Conservation (phyloP, 352 stramenopile genomes). For the Globisporangium paddicum region DNA sequence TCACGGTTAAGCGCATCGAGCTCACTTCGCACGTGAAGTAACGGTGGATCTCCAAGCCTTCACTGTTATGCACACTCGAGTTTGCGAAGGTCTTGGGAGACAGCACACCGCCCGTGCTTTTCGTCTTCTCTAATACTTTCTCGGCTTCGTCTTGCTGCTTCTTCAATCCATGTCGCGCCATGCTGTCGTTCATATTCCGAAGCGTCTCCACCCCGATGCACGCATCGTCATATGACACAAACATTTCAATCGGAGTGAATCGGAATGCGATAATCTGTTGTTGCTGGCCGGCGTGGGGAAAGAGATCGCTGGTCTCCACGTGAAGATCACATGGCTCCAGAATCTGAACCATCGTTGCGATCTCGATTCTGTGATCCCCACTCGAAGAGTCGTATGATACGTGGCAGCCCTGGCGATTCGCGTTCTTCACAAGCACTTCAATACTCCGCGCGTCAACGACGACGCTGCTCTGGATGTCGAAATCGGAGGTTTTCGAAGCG, state of each 20-base stretch:
- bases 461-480: constrained; percentile 73
- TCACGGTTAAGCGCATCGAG: constrained; percentile 65
- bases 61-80: not conserved
- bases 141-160: constrained; percentile 6
- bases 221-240: constrained; percentile 74
- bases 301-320: constrained; percentile 62
- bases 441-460: constrained; percentile 54
- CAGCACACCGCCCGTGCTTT: constrained; percentile 2
- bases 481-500: constrained; percentile 21
- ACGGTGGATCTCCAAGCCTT: constrained; percentile 50
- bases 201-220: constrained; percentile 49
- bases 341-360: constrained; percentile 56
- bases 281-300: constrained; percentile 52
- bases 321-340: constrained; percentile 72
- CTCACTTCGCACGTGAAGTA: constrained; percentile 74
- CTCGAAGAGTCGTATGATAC: constrained; percentile 23
- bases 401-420: constrained; percentile 60
- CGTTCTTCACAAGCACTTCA: constrained; percentile 60
- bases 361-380: constrained; percentile 11
- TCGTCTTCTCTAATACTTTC: not conserved
- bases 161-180: constrained; percentile 18
- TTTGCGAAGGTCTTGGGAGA: constrained; percentile 15
- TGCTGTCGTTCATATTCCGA: constrained; percentile 28
- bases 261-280: constrained; percentile 72
- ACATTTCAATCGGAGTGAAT: constrained; percentile 77